Conservation (phyloP, 1,284 basidiomycete genomes). For the Sphagnurus paluster region DNA sequence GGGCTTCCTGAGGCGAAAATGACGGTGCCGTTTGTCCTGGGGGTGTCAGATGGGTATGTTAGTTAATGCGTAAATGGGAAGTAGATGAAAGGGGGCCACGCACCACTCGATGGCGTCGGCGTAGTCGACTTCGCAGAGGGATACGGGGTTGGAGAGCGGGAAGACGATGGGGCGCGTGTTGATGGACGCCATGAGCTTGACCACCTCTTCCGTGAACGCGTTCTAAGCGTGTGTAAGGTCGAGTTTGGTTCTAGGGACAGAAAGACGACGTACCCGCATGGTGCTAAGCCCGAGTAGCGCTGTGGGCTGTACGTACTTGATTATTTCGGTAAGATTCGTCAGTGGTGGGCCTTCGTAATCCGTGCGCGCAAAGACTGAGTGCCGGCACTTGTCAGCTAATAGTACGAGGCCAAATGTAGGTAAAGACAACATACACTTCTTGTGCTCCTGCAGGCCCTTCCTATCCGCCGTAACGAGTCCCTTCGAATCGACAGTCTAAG, state of each 20-base stretch:
- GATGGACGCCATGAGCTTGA: slow-evolving; percentile 68
- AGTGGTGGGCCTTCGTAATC: slow-evolving; percentile 67
- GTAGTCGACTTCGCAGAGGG: slow-evolving; percentile 70
- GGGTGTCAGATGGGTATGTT: slow-evolving; percentile 6
- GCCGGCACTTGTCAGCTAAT: too few species aligned
- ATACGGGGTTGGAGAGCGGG: slow-evolving; percentile 81
- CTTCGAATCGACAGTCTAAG: slow-evolving; percentile 71
- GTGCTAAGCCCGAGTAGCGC: slow-evolving; percentile 83
- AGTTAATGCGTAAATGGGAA: not conserved
- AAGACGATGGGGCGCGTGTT: slow-evolving; percentile 83
- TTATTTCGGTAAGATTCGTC: slow-evolving; percentile 67
- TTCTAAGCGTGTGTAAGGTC: slow-evolving; percentile 37
- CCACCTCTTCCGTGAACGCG: slow-evolving; percentile 72
- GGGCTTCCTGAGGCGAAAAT: slow-evolving; percentile 85
- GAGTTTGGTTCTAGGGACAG: not conserved
- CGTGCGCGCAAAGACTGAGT: slow-evolving; percentile 66
- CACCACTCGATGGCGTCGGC: slow-evolving; percentile 71
- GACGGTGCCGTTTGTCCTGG: slow-evolving; percentile 60
- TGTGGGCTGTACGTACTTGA: slow-evolving; percentile 80
- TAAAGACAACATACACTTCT: slow-evolving; percentile 48
- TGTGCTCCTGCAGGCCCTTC: slow-evolving; percentile 72
- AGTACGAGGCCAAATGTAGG: not conserved
- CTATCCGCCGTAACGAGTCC: slow-evolving; percentile 71
- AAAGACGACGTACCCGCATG: slow-evolving; percentile 43
- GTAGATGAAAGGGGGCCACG: not conserved